Evolutionary conservation across 371 early-diverging fungal genomes (phyloP).

Genomic region (Zychaea mexicana): DNA sequence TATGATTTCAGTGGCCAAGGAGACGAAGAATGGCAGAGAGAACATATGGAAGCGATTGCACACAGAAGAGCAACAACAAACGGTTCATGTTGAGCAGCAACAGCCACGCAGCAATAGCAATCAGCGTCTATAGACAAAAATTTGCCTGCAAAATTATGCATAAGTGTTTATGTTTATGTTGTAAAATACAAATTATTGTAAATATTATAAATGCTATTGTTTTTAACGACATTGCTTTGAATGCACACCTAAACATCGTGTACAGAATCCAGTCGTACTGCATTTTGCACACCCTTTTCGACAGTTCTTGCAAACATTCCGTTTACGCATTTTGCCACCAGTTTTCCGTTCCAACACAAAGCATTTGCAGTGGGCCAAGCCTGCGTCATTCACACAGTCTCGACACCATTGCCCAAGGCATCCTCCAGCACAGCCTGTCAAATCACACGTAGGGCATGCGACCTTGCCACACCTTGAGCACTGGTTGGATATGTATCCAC

Average conservation of each 20-base stretch:
- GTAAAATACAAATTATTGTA: conserved; percentile 2
- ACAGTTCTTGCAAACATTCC: conserved; percentile 17
- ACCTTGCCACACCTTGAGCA: conserved; percentile 22
- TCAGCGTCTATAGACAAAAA: neutral
- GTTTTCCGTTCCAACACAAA: conserved; percentile 8
- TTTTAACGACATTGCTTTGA: conserved; percentile 13
- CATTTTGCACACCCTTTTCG: conserved; percentile 13
- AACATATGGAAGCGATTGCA: neutral
- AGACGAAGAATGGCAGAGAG: neutral
- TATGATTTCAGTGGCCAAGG: no score
- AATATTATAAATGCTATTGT: no score
- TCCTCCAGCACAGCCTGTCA: conserved; percentile 20
- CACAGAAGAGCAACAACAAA: neutral
- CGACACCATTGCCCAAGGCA: conserved; percentile 30
- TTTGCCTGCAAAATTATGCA: no score
- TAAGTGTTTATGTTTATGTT: neutral
- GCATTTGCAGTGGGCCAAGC: conserved; percentile 21
- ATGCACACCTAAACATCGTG: conserved; percentile 17
- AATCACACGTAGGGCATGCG: conserved; percentile 27
- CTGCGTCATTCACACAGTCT: conserved; percentile 5
- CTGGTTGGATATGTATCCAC: conserved; percentile 18
- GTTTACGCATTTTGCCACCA: conserved; percentile 16
- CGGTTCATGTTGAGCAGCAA: neutral
- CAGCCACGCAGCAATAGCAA: no score
- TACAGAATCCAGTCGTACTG: conserved; percentile 11